Evolutionary conservation across 2,329 filamentous ascomycete species (phyloP), one percentile per base, ranked within the genome.

Genomic region (Calycina marina): DNA sequence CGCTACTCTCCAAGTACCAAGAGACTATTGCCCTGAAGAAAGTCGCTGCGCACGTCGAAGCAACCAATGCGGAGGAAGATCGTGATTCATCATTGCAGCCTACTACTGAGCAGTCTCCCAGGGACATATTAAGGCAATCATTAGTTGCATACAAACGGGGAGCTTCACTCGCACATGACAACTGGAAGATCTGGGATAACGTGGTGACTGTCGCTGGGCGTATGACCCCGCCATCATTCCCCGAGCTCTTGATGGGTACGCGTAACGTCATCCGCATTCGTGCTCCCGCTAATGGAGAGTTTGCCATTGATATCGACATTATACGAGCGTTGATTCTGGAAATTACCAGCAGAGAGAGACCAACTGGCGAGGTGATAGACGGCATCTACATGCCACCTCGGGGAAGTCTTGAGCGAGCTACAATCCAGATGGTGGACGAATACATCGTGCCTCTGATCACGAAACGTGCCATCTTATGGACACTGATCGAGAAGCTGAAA

Each of bases 101-200:
- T 2, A 22, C 25, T 0, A 18, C 54, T 1, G 26, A 38, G 4
- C 34, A 44, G n/a, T 22, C 53, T 28, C 55, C 49, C 4, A 46
- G 53, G 38, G 53, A 61, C 25, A 50, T 82, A 32, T 67, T 85
- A 2, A 61, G 67, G 0, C 83, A 93, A 50, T 76, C 90, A 0
- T 69, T 98, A 1, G 63, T 70, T 4, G 88, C 90, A 0, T 83
- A 93, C 56, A 90, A 93, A 52, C 78, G 81, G 41, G 90, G 86
- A 6, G 84, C 86, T 0, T 68, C 71, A 4, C 69, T 93, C 14
- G 84, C 92, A 31, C 70, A 83, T 54, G 77, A 85, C 46, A 88
- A 88, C 58, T 82, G 79, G 68, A 76, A 83, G 45, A 94, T 98
- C 54, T 96, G 88, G 88, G 83, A 93, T 52, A 98, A 98, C 48